phyloP scores from a whole-genome alignment of 2,329 filamentous ascomycete genomes.

The Cryphonectria japonica region DNA sequence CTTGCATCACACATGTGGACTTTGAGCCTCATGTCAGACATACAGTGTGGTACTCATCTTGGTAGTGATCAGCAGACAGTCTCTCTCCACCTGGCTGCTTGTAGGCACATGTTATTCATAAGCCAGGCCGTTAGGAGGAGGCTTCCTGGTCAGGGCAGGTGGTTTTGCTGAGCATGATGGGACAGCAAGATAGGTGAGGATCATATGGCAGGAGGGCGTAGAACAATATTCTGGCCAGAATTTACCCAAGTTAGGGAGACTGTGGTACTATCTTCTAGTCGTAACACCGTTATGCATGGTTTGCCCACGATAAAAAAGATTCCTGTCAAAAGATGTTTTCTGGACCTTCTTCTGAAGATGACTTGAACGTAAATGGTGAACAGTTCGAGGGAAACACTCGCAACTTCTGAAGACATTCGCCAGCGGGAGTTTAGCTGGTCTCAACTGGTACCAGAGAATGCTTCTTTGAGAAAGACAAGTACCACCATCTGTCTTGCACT shows the following conservation, averaged over 20 bases:
- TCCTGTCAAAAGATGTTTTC: background rate
- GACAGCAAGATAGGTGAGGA: background rate
- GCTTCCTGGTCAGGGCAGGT: background rate
- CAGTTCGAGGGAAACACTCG: background rate
- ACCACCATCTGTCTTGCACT: background rate
- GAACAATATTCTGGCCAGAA: background rate
- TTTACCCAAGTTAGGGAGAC: background rate
- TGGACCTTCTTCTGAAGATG: background rate
- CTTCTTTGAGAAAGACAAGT: background rate
- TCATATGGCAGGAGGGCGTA: background rate
- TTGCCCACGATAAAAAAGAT: background rate
- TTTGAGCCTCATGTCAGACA: background rate
- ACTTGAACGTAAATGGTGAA: background rate
- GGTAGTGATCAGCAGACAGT: no score
- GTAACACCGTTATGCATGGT: background rate
- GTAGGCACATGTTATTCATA: background rate
- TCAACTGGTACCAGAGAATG: background rate
- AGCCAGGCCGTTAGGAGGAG: background rate
- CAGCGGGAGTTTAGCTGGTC: background rate
- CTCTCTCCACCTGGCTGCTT: background rate
- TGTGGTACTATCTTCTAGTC: background rate
- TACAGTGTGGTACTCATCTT: background rate
- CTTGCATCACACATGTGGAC: background rate
- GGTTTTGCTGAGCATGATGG: background rate
- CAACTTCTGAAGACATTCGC: background rate